Base-by-base conservation (phyloP, 768 basidiomycete species). In the Tylopilus sp. region DNA sequence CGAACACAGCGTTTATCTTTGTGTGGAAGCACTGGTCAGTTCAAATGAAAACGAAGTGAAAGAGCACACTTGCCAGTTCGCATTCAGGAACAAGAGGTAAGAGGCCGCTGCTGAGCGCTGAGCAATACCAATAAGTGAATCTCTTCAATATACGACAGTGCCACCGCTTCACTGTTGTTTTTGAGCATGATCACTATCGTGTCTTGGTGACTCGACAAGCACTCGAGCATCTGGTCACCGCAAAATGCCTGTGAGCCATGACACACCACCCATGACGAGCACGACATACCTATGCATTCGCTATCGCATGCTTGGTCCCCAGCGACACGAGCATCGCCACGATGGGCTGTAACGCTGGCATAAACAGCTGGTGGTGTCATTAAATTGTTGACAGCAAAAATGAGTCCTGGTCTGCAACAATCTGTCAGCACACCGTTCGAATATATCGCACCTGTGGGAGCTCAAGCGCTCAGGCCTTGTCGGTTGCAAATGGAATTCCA, bases 341-440 rank as follows among this genome's bases (percentile, higher is more conserved):
- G 12, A 90, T 77, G n/a, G 95, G 76, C 66, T 97, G 93, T 36
- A 98, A 66, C 5, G 87, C 85, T 0, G 92, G 94, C 71, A 93
- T 81, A 59, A 97, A 78, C 1, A 97, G 69, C 61, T 97, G 94
- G 60, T 97, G 93, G 65, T 97, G 94, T 30, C 95, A 82, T 48
- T 90, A 85, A 18, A 92, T 79, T 1, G 89, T 88, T 0, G 88
- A 86, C 4, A 91, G 92, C 12, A 95, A 74, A 76, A 95, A 94
- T n/a, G 83, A 80, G 58, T 91, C 86, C 36, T 82, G 80, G 58
- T 93, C 92, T 94, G 58, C 12, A 7, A n/a, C n/a, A n/a, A n/a
- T n/a, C n/a, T n/a, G n/a, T n/a, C n/a, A n/a, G n/a, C n/a, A n/a
- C n/a, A n/a, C n/a, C n/a, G n/a, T n/a, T n/a, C n/a, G n/a, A n/a